Percentiles rank a stretch among this genome's conserved stretches.
Conservation (phyloP, 176 grass and related monocot genomes). For the Oryza punctata region DNA sequence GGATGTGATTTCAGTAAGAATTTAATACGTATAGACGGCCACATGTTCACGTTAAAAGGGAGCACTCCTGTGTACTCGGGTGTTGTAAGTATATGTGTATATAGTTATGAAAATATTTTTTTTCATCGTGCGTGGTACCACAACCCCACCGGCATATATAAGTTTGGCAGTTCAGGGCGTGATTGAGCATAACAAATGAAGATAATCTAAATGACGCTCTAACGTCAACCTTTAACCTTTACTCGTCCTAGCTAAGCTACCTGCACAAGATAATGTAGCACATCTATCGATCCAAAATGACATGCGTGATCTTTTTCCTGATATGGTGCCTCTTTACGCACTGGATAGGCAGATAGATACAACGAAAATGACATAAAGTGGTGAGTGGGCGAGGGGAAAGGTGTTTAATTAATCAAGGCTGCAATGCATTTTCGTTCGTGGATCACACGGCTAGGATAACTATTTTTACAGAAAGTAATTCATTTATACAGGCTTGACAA, state of each 20-base stretch:
- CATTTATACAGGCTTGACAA: no score
- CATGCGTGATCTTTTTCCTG: background rate
- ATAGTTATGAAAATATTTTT: background rate
- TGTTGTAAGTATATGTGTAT: no score
- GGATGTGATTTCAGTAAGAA: no score
- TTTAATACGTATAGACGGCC: no score
- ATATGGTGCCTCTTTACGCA: background rate
- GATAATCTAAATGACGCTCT: background rate
- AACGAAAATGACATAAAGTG: conserved; percentile 25
- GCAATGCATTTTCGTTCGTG: background rate
- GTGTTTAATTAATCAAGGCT: background rate
- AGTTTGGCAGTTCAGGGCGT: background rate
- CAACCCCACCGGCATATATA: background rate
- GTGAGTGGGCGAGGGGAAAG: background rate
- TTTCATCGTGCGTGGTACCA: background rate
- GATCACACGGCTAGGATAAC: background rate
- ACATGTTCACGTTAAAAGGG: no score
- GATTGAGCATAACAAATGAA: background rate
- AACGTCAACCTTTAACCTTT: background rate
- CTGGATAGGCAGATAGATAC: background rate
- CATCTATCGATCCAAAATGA: background rate
- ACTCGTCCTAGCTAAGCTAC: background rate
- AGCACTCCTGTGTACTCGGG: no score
- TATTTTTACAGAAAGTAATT: no score
- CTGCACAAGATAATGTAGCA: background rate